phyloP scores from a whole-genome alignment of 495 filamentous ascomycete species.

The Jackrogersella minutella region DNA sequence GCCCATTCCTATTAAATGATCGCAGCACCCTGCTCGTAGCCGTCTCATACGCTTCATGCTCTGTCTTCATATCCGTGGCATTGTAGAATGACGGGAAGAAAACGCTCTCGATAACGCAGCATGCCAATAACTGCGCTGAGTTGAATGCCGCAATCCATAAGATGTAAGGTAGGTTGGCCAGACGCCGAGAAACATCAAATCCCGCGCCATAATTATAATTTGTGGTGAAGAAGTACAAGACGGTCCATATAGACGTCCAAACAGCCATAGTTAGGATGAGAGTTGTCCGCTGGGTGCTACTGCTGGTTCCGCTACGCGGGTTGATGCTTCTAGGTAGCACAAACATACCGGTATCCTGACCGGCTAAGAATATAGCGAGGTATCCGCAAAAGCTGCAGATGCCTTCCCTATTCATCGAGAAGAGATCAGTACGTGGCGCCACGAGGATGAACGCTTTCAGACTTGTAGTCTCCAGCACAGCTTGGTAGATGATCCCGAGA shows the following conservation, averaged over 20 bases:
- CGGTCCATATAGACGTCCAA: slow-evolving; percentile 71
- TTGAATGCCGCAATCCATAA: slow-evolving; percentile 94
- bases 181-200: slow-evolving; percentile 80
- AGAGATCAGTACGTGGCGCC: slow-evolving; percentile 75
- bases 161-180: slow-evolving; percentile 94
- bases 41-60: slow-evolving; percentile 65
- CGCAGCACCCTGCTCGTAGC: slow-evolving; percentile 80
- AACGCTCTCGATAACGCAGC: slow-evolving; percentile 75
- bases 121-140: slow-evolving; percentile 75
- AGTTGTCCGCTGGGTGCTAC: slow-evolving; percentile 53
- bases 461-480: slow-evolving; percentile 75
- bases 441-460: slow-evolving; percentile 85
- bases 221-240: slow-evolving; percentile 71
- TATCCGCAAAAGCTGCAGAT: slow-evolving; percentile 94
- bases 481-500: slow-evolving; percentile 72
- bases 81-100: slow-evolving; percentile 78
- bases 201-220: slow-evolving; percentile 72
- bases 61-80: slow-evolving; percentile 55
- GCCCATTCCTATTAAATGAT: slow-evolving; percentile 87
- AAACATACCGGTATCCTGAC: slow-evolving; percentile 80
- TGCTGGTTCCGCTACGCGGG: slow-evolving; percentile 45
- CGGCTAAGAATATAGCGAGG: slow-evolving; percentile 91
- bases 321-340: slow-evolving; percentile 70
- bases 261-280: slow-evolving; percentile 66
- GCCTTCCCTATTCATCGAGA: slow-evolving; percentile 92